Percentiles rank a stretch among this genome's conserved stretches.
Evolutionary conservation across 1,284 basidiomycete species (phyloP).

Genomic region (Fomitopsis schrenkii): DNA sequence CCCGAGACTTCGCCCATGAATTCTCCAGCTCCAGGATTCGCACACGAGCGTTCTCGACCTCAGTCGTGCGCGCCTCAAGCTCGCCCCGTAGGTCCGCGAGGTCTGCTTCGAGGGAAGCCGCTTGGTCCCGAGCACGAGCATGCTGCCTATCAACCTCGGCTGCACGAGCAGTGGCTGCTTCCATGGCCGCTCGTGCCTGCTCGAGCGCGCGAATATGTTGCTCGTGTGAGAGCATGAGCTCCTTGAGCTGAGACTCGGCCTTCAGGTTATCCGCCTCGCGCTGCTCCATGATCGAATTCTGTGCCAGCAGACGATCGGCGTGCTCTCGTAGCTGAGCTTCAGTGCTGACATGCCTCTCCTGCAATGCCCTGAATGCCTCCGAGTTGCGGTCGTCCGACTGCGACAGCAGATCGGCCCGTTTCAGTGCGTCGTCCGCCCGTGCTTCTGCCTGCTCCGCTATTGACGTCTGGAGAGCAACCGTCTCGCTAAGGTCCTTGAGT

Average conservation of each 20-base stretch:
- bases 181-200: conserved; percentile 78
- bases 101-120: conserved; percentile 67
- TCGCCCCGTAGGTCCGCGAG: conserved; percentile 76
- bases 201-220: conserved; percentile 86
- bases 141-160: conserved; percentile 81
- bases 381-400: conserved; percentile 70
- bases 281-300: conserved; percentile 76
- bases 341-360: conserved; percentile 56
- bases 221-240: conserved; percentile 64
- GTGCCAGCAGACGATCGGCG: conserved; percentile 68
- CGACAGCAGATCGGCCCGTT: conserved; percentile 82
- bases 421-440: conserved; percentile 74
- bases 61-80: conserved; percentile 67
- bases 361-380: conserved; percentile 72
- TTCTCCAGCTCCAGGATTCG: conserved; percentile 77
- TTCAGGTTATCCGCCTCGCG: conserved; percentile 77
- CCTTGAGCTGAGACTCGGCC: conserved; percentile 68
- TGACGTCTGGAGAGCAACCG: conserved; percentile 71
- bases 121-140: conserved; percentile 62
- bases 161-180: conserved; percentile 72
- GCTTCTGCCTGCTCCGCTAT: conserved; percentile 80
- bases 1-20: conserved; percentile 83
- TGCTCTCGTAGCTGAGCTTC: conserved; percentile 80
- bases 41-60: conserved; percentile 65
- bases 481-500: conserved; percentile 70